A percentile compares a stretch with the other conserved stretches of the same genome.
Evolutionary conservation across 768 basidiomycete genomes (phyloP).

Genomic region (Suillus decipiens): DNA sequence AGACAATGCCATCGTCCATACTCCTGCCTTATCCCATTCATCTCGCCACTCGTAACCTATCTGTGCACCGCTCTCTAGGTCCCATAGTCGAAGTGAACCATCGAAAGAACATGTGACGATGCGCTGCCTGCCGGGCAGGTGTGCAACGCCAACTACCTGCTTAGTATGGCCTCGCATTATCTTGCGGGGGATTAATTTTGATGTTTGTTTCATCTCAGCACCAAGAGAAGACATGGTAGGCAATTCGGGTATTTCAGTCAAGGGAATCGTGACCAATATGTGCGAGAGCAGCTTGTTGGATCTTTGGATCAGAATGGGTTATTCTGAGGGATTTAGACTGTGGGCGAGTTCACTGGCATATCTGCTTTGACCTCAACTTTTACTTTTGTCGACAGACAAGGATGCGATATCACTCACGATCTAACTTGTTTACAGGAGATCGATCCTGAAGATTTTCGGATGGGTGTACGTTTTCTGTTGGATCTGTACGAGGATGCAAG

Average conservation of each 20-base stretch:
- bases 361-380: not conserved
- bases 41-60: conserved; percentile 13
- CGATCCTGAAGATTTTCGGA: not conserved
- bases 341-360: not conserved
- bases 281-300: not conserved
- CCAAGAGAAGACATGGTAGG: not conserved
- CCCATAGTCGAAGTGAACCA: conserved; percentile 16
- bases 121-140: not conserved
- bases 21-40: not conserved
- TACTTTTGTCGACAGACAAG: not conserved
- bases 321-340: not conserved
- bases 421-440: too few species aligned
- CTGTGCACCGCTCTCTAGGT: conserved; percentile 28
- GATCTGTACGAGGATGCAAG: not conserved
- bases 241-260: not conserved
- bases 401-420: too few species aligned
- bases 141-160: too few species aligned
- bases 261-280: not conserved
- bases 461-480: not conserved
- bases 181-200: not conserved
- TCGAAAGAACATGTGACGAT: conserved; percentile 14
- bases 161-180: not conserved
- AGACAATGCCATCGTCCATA: not conserved
- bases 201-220: not conserved
- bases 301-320: not conserved